Conservation (phyloP, 2,329 filamentous ascomycete species). For the Claviceps sp. region DNA sequence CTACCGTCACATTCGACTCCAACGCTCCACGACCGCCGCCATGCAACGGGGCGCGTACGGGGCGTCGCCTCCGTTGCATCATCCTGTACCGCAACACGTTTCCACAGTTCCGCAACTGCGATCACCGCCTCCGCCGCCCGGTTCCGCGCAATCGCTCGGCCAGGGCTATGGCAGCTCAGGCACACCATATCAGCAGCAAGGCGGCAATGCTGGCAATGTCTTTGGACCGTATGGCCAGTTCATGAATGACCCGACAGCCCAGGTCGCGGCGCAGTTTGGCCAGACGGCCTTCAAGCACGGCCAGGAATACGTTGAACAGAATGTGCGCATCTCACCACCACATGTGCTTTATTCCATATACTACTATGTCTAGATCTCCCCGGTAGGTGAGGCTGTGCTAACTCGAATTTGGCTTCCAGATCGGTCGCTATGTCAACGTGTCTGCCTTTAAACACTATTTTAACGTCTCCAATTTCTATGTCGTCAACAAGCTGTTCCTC, state of each 20-base stretch:
- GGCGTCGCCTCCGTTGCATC: conserved; percentile 87
- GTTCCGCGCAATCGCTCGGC: conserved; percentile 53
- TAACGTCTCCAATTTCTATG: conserved; percentile 96
- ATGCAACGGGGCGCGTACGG: conserved; percentile 84
- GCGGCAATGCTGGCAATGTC: conserved; percentile 35
- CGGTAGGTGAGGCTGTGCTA: conserved; percentile 4
- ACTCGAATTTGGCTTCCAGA: conserved; percentile 18
- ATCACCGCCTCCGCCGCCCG: conserved; percentile 73
- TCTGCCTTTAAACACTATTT: conserved; percentile 96
- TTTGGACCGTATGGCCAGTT: conserved; percentile 77
- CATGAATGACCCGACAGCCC: conserved; percentile 88
- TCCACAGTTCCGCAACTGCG: conserved; percentile 94
- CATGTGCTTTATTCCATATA: neutral
- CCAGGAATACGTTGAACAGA: conserved; percentile 90
- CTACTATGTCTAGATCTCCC: neutral
- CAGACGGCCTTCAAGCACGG: conserved; percentile 84
- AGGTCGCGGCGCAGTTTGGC: conserved; percentile 89
- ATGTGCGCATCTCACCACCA: conserved; percentile 43
- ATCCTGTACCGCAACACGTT: conserved; percentile 95
- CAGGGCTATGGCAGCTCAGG: conserved; percentile 42
- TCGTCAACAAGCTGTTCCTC: conserved; percentile 81
- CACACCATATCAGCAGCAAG: conserved; percentile 61
- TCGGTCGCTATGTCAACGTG: conserved; percentile 72
- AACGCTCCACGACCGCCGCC: conserved; percentile 6
- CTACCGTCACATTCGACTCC: neutral